Percentiles rank a stretch among this genome's conserved stretches.
Evolutionary conservation across 2,329 filamentous ascomycete species (phyloP).

Genomic region (Plectosphaerella plurivora): DNA sequence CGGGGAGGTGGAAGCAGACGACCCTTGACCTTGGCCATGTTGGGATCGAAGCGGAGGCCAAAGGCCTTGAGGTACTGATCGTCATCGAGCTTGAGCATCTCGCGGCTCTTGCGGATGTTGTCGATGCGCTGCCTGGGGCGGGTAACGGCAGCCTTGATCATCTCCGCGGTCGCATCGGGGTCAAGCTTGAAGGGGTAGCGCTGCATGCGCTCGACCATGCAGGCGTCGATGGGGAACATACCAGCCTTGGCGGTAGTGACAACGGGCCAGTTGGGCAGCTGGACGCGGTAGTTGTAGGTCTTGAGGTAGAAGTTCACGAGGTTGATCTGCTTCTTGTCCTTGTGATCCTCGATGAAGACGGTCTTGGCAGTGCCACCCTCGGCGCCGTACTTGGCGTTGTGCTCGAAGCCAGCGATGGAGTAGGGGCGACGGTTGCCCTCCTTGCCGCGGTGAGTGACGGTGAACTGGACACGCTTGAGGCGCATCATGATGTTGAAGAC

Average conservation of each 20-base stretch:
- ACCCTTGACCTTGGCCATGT: slow-evolving; percentile 65
- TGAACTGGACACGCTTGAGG: slow-evolving; percentile 52
- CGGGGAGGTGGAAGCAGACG: slow-evolving; percentile 66
- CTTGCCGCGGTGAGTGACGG: slow-evolving; percentile 48
- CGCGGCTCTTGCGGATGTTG: slow-evolving; percentile 65
- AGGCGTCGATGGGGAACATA: slow-evolving; percentile 59
- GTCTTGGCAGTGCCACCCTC: slow-evolving; percentile 46
- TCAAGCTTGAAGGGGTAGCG: slow-evolving; percentile 60
- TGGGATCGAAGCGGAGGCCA: slow-evolving; percentile 62
- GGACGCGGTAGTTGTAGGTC: slow-evolving; percentile 49
- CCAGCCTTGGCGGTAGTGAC: slow-evolving; percentile 52
- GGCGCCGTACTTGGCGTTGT: slow-evolving; percentile 33
- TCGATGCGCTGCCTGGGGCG: slow-evolving; percentile 63
- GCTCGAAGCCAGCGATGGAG: slow-evolving; percentile 47
- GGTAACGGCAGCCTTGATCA: slow-evolving; percentile 93
- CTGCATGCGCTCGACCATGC: slow-evolving; percentile 48
- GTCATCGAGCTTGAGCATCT: slow-evolving; percentile 59
- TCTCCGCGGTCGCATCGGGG: slow-evolving; percentile 64
- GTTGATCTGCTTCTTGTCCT: slow-evolving; percentile 39
- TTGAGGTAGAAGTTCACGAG: slow-evolving; percentile 52
- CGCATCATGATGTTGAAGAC: slow-evolving; percentile 51
- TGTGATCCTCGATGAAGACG: slow-evolving; percentile 30
- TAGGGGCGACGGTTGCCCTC: slow-evolving; percentile 42
- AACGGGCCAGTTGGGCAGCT: slow-evolving; percentile 46
- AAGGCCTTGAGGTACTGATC: slow-evolving; percentile 72